phyloP scores from a whole-genome alignment of 2,329 filamentous ascomycete species.

The Emydomyces testavorans region DNA sequence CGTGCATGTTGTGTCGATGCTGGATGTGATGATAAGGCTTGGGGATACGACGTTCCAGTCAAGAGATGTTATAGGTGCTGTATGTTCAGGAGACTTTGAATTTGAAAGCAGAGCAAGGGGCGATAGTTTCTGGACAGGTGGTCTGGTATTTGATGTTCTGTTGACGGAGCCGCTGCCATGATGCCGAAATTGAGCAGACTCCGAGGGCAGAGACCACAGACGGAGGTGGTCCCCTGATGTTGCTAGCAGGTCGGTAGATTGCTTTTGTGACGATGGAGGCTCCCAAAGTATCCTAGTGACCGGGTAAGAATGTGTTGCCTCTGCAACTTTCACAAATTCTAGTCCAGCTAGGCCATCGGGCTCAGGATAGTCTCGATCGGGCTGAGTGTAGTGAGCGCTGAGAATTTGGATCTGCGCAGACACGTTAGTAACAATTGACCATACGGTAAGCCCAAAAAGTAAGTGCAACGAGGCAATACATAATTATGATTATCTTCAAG shows the following conservation, averaged over 20 bases:
- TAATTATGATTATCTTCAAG: slow-evolving; percentile 97
- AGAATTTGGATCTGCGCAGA: slow-evolving; percentile 78
- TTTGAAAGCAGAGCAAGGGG: slow-evolving; percentile 89
- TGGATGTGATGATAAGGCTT: slow-evolving; percentile 94
- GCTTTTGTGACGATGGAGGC: slow-evolving; percentile 85
- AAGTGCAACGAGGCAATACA: slow-evolving; percentile 41
- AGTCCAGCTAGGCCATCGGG: slow-evolving; percentile 62
- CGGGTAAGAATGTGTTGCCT: slow-evolving; percentile 95
- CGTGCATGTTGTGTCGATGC: slow-evolving; percentile 96
- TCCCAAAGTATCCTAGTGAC: slow-evolving; percentile 95
- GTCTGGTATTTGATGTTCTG: slow-evolving; percentile 51
- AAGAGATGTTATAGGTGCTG: slow-evolving; percentile 84
- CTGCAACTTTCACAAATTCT: slow-evolving; percentile 86
- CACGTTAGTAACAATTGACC: slow-evolving; percentile 2
- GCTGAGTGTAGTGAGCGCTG: slow-evolving; percentile 67
- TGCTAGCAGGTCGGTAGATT: slow-evolving; percentile 85
- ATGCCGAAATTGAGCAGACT: slow-evolving; percentile 43
- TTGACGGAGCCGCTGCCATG: slow-evolving; percentile 57
- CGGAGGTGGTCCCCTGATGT: slow-evolving; percentile 91
- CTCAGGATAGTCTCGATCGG: slow-evolving; percentile 49
- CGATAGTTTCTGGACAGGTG: slow-evolving; percentile 66
- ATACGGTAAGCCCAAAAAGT: slow-evolving; percentile 10
- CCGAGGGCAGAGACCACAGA: slow-evolving; percentile 69
- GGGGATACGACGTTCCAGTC: slow-evolving; percentile 98
- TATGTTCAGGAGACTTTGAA: slow-evolving; percentile 96